A percentile compares a stretch with the other conserved stretches of the same genome.
Evolutionary conservation across 1,139 yeast species (phyloP).

Genomic region (Ogataea hybrid): DNA sequence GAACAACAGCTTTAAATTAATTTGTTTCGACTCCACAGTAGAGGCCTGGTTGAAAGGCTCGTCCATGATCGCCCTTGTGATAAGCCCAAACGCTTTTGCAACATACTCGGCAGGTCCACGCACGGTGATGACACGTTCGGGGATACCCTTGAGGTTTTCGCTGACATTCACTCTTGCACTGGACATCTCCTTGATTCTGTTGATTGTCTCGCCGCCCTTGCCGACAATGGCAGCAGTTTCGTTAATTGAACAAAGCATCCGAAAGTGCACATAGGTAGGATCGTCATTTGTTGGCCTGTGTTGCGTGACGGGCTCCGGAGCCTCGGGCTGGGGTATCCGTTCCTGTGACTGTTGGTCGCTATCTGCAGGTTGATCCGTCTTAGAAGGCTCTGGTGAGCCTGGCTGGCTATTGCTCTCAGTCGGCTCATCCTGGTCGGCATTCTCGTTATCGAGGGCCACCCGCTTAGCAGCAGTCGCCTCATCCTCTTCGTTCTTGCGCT

Average conservation of each 20-base stretch:
- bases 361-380: slow-evolving; percentile 18
- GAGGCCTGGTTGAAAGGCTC: slow-evolving; percentile 71
- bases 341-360: not conserved
- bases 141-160: slow-evolving; percentile 69
- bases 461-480: slow-evolving; percentile 46
- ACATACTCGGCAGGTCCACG: slow-evolving; percentile 79
- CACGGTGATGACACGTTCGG: slow-evolving; percentile 75
- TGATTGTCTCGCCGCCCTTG: slow-evolving; percentile 70
- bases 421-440: slow-evolving; percentile 31
- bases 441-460: slow-evolving; percentile 67
- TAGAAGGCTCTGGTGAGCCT: slow-evolving; percentile 10
- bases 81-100: slow-evolving; percentile 78
- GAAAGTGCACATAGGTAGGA: slow-evolving; percentile 59
- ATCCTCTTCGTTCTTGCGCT: slow-evolving; percentile 67
- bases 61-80: slow-evolving; percentile 62
- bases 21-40: slow-evolving; percentile 50
- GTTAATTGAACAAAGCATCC: slow-evolving; percentile 75
- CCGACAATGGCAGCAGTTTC: slow-evolving; percentile 80
- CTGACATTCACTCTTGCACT: slow-evolving; percentile 72
- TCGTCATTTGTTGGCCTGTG: slow-evolving; percentile 41
- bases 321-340: not conserved
- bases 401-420: slow-evolving; percentile 21
- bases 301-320: slow-evolving; percentile 26
- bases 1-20: slow-evolving; percentile 59
- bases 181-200: slow-evolving; percentile 63